phyloP scores from a whole-genome alignment of 192 early-diverging fungal genomes.

The Coemansia sp. region DNA sequence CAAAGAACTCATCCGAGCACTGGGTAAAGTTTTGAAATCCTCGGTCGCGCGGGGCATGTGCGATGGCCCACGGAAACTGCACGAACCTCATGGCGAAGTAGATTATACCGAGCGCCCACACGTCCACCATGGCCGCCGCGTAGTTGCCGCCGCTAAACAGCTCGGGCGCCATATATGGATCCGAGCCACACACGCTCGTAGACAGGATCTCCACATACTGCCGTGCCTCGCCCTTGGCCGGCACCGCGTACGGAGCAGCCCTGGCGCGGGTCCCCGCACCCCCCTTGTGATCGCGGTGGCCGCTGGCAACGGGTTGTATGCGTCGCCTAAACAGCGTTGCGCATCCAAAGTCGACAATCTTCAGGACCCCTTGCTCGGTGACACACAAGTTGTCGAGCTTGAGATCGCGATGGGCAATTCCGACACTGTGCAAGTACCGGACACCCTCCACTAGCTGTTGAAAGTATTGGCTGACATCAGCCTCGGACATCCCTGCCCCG shows the following conservation, averaged over 20 bases:
- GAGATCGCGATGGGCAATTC: slow-evolving; percentile 84
- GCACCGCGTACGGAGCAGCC: slow-evolving; percentile 23
- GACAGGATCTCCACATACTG: slow-evolving; percentile 41
- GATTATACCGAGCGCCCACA: slow-evolving; percentile 90
- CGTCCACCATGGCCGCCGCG: slow-evolving; percentile 75
- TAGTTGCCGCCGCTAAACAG: slow-evolving; percentile 60
- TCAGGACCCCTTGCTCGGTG: slow-evolving; percentile 63
- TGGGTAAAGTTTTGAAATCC: slow-evolving; percentile 18
- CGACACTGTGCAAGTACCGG: slow-evolving; percentile 75
- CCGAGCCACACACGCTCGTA: slow-evolving; percentile 79
- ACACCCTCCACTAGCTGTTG: slow-evolving; percentile 73
- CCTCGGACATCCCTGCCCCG: slow-evolving; percentile 30
- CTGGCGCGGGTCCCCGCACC: slow-evolving; percentile 9
- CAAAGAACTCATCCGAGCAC: slow-evolving; percentile 18
- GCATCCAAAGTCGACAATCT: slow-evolving; percentile 87
- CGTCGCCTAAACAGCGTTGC: slow-evolving; percentile 44
- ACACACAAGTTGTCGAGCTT: slow-evolving; percentile 92
- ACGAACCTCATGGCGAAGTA: slow-evolving; percentile 67
- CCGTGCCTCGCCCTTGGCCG: not conserved
- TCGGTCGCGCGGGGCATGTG: slow-evolving; percentile 40
- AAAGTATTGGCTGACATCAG: slow-evolving; percentile 79
- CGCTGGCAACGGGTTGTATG: not conserved
- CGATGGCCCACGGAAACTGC: slow-evolving; percentile 66
- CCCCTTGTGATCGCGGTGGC: not conserved
- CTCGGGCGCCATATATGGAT: slow-evolving; percentile 96